Percentiles rank a stretch among this genome's conserved stretches.
Evolutionary conservation across 768 basidiomycete species (phyloP).

Genomic region (Filobasidium floriforme): DNA sequence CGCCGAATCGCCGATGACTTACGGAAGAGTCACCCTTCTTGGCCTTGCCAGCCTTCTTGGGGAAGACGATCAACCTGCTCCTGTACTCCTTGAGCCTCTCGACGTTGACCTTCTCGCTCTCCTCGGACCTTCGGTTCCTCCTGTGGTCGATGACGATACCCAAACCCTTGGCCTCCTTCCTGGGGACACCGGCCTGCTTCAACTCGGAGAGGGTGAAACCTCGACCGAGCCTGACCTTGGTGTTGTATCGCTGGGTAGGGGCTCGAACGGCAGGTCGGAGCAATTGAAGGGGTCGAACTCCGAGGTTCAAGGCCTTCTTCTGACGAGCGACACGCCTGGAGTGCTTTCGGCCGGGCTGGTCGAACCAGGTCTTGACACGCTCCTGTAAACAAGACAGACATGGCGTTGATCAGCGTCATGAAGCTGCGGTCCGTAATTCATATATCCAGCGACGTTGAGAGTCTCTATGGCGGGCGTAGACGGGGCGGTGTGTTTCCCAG

Average conservation of each 20-base stretch:
- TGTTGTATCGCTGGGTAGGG: conserved; percentile 96
- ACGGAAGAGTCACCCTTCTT: conserved; percentile 93
- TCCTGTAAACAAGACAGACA: conserved; percentile 14
- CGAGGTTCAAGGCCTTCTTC: conserved; percentile 78
- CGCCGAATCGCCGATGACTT: conserved; percentile 41
- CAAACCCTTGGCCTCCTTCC: conserved; percentile 83
- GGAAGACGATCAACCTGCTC: conserved; percentile 87
- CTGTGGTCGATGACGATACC: conserved; percentile 96
- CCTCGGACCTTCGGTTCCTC: conserved; percentile 90
- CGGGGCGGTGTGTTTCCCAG: not conserved
- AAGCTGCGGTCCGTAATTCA: not conserved
- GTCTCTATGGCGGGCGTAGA: no score
- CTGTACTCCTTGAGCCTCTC: conserved; percentile 92
- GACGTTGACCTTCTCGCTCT: conserved; percentile 91
- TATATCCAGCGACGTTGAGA: not conserved
- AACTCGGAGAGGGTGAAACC: conserved; percentile 92
- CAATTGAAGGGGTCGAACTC: conserved; percentile 78
- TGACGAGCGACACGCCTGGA: conserved; percentile 87
- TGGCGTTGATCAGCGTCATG: not conserved
- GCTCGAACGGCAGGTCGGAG: conserved; percentile 95
- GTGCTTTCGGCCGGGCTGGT: conserved; percentile 97
- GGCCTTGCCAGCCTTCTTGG: conserved; percentile 85
- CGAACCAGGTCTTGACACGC: conserved; percentile 92
- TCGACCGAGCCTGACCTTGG: conserved; percentile 90
- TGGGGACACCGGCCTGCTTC: conserved; percentile 89